phyloP scores from a whole-genome alignment of 2,329 filamentous ascomycete species.

The Penicillium sp. region DNA sequence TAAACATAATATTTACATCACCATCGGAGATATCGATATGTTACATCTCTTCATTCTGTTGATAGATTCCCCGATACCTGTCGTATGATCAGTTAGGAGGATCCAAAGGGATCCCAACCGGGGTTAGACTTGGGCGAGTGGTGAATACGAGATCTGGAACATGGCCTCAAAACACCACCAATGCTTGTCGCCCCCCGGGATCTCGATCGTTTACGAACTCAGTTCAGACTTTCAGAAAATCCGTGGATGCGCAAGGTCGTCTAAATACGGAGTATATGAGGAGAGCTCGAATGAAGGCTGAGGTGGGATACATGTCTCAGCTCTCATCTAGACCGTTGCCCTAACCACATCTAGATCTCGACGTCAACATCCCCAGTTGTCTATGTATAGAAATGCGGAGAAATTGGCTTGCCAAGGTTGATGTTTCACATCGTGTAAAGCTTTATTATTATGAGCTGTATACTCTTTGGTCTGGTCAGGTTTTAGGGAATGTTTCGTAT shows the following conservation, averaged over 20 bases:
- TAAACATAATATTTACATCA: background rate
- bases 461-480: background rate
- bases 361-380: background rate
- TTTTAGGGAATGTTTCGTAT: background rate
- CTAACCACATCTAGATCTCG: constrained; percentile 4
- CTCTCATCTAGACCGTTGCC: constrained; percentile 11
- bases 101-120: background rate
- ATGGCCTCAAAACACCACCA: constrained; percentile 17
- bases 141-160: constrained; percentile 31
- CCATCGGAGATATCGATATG: background rate
- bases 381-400: constrained; percentile 8
- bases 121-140: constrained; percentile 8
- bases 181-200: constrained; percentile 7
- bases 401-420: constrained; percentile 2
- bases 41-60: background rate
- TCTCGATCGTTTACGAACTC: constrained; percentile 9
- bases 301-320: constrained; percentile 15
- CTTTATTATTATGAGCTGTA: background rate
- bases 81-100: constrained; percentile 2
- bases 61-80: background rate
- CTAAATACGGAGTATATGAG: background rate
- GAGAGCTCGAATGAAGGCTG: background rate
- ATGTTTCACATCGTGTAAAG: constrained; percentile 7
- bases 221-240: background rate
- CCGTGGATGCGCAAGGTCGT: background rate